Conservation (phyloP, 2,329 filamentous ascomycete species). For the Colletotrichum phormii region DNA sequence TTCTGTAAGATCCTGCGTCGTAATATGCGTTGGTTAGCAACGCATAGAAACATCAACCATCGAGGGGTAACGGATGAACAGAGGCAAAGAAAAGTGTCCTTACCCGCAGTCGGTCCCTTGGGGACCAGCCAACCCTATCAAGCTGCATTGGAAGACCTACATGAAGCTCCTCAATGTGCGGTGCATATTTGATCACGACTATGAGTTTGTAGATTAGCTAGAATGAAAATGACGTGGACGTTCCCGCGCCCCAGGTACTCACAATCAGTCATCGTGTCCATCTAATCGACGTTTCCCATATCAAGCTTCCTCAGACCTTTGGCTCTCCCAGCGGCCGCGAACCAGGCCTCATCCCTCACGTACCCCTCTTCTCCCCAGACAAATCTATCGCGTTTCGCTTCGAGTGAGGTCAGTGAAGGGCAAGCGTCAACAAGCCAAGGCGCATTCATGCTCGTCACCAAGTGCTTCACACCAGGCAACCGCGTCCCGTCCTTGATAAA, state of each 20-base stretch:
- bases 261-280: background rate
- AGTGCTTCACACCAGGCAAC: background rate
- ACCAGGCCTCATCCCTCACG: background rate
- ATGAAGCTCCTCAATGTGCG: background rate
- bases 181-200: background rate
- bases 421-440: background rate
- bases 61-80: background rate
- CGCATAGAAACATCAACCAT: background rate
- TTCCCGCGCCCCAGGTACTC: rapidly evolving
- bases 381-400: background rate
- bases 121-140: too few relatives aligned
- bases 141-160: background rate
- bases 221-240: rapidly evolving
- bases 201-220: background rate
- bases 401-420: background rate
- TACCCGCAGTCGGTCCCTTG: background rate
- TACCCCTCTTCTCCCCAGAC: background rate
- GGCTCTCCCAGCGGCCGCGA: background rate
- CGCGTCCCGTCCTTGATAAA: background rate
- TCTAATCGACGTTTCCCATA: background rate
- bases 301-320: background rate
- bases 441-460: background rate
- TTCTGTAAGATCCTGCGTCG: background rate
- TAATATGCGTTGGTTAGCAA: background rate
- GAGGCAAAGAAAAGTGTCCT: background rate